Percentiles rank a stretch among this genome's conserved stretches.
These are phyloP conservation scores for Salmacisia buchloeana DNA, from an alignment of 1,284 basidiomycete genomes.

Conservation along the genomic window DNA sequence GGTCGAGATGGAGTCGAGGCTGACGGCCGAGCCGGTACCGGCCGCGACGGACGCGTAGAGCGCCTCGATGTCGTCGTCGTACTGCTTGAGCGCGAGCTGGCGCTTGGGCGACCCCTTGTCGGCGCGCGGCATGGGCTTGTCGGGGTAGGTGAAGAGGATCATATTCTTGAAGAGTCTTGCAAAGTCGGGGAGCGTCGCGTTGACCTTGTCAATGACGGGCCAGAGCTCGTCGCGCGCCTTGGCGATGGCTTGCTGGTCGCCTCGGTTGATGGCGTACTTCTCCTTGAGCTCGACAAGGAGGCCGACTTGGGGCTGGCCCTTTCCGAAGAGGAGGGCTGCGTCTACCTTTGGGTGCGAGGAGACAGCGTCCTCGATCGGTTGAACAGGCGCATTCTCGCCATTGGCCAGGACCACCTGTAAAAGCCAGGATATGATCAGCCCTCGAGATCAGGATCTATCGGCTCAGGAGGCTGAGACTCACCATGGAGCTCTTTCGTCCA, in stretches of 20 bases:
- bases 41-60: neutral
- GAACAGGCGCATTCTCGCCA: neutral
- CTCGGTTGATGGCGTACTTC: neutral
- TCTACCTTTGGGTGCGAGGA: neutral
- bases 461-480: too few relatives aligned
- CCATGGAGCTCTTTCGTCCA: neutral
- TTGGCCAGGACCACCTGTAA: neutral
- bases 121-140: neutral
- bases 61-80: neutral
- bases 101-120: slow-evolving; percentile 4
- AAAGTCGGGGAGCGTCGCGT: slow-evolving; percentile 2
- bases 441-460: too few relatives aligned
- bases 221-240: slow-evolving; percentile 1
- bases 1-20: neutral
- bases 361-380: neutral
- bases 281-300: neutral
- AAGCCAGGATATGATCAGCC: too few relatives aligned
- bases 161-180: slow-evolving; percentile 5
- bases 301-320: neutral
- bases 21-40: neutral
- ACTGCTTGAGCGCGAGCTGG: neutral
- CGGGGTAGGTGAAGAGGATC: neutral
- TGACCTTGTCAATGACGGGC: neutral
- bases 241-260: neutral
- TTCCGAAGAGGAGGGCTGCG: neutral